These are phyloP conservation scores for Hypoxylon subgilvum DNA, from an alignment of 495 filamentous ascomycete genomes.

Conservation along the genomic window DNA sequence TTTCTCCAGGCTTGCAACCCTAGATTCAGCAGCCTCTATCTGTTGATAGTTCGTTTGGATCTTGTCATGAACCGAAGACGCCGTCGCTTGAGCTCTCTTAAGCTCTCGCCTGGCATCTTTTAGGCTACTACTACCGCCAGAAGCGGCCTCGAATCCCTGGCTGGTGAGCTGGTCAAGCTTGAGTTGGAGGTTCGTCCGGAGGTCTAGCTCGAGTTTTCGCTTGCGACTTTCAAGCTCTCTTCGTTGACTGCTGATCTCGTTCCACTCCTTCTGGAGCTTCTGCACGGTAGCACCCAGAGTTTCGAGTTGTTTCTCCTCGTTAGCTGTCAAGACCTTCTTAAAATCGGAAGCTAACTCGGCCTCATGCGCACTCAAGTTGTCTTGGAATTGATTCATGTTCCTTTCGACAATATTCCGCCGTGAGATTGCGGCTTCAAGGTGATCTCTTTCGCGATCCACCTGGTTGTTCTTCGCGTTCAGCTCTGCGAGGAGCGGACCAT, in stretches of 20 bases:
- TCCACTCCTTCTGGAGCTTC: slow-evolving; percentile 73
- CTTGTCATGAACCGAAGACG: slow-evolving; percentile 67
- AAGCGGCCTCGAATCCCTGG: slow-evolving; percentile 72
- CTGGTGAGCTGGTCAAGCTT: slow-evolving; percentile 85
- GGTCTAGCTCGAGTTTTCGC: slow-evolving; percentile 75
- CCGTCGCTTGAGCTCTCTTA: slow-evolving; percentile 69
- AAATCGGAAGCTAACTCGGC: slow-evolving; percentile 83
- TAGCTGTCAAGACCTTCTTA: slow-evolving; percentile 83
- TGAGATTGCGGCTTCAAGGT: slow-evolving; percentile 71
- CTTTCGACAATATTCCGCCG: slow-evolving; percentile 76
- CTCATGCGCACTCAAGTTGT: slow-evolving; percentile 74
- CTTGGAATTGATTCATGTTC: slow-evolving; percentile 74
- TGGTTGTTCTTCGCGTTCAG: slow-evolving; percentile 72
- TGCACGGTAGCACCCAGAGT: slow-evolving; percentile 69
- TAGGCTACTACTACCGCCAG: slow-evolving; percentile 66
- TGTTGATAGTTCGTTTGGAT: slow-evolving; percentile 73
- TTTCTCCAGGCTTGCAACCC: slow-evolving; percentile 66
- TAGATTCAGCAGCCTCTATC: slow-evolving; percentile 67
- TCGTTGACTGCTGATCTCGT: slow-evolving; percentile 72
- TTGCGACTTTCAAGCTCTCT: slow-evolving; percentile 83
- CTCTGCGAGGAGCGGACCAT: slow-evolving; percentile 76
- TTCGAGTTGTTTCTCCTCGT: slow-evolving; percentile 83
- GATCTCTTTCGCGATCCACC: slow-evolving; percentile 74
- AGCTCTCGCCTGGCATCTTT: slow-evolving; percentile 83
- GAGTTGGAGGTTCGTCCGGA: slow-evolving; percentile 83